A percentile compares a stretch with the other conserved stretches of the same genome.
Evolutionary conservation across 768 basidiomycete genomes (phyloP).

Genomic region (Fomitopsis serialis): DNA sequence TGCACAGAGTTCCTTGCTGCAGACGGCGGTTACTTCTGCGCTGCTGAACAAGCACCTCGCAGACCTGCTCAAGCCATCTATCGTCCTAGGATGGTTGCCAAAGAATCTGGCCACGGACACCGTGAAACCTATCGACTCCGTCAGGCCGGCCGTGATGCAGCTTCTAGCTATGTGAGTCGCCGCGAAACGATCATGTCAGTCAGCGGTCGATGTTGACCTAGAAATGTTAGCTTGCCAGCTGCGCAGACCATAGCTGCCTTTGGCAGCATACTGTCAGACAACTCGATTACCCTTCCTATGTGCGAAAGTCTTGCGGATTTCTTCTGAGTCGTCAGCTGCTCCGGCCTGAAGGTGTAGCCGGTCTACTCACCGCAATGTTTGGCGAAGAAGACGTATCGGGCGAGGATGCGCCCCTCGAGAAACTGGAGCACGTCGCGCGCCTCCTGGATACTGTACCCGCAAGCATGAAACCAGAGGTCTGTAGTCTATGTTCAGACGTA

Average conservation of each 20-base stretch:
- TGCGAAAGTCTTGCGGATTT: slow-evolving; percentile 52
- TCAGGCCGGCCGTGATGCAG: slow-evolving; percentile 49
- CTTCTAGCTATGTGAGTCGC: slow-evolving; percentile 57
- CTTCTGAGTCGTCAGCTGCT: slow-evolving; percentile 68
- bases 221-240: slow-evolving; percentile 48
- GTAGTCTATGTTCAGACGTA: slow-evolving; percentile 10
- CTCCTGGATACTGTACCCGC: slow-evolving; percentile 62
- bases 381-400: slow-evolving; percentile 47
- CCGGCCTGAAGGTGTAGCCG: slow-evolving; percentile 63
- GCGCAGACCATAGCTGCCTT: slow-evolving; percentile 62
- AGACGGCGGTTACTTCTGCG: slow-evolving; percentile 56
- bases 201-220: neutral
- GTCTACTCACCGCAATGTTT: slow-evolving; percentile 65
- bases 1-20: slow-evolving; percentile 40
- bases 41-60: slow-evolving; percentile 52
- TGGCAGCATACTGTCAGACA: slow-evolving; percentile 49
- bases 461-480: slow-evolving; percentile 48
- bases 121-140: slow-evolving; percentile 35
- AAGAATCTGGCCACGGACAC: slow-evolving; percentile 37
- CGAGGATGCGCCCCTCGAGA: slow-evolving; percentile 56
- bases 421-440: slow-evolving; percentile 66
- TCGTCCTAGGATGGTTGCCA: slow-evolving; percentile 73
- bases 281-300: slow-evolving; percentile 40
- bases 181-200: neutral
- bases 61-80: slow-evolving; percentile 54